phyloP scores from a whole-genome alignment of 805 yeast genomes.

The Candida mattraensis region DNA sequence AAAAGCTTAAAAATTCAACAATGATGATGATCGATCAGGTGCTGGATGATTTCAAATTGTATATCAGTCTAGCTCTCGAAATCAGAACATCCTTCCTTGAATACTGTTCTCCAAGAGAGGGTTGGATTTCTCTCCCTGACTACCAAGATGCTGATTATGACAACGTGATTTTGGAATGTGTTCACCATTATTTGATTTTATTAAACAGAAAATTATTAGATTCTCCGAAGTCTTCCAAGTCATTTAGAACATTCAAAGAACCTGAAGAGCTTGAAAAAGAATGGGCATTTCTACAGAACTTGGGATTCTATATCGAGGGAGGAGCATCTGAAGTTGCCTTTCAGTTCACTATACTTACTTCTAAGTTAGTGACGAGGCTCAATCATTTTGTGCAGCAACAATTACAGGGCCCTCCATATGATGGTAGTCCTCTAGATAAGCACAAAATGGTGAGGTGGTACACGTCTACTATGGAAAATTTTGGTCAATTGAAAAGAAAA shows the following conservation, averaged over 20 bases:
- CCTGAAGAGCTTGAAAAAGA: constrained; percentile 85
- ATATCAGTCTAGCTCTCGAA: constrained; percentile 71
- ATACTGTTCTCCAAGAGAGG: constrained; percentile 56
- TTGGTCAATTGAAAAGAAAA: constrained; percentile 77
- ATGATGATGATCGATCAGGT: constrained; percentile 96
- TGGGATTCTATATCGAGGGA: constrained; percentile 77
- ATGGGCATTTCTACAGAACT: constrained; percentile 73
- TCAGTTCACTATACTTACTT: constrained; percentile 64
- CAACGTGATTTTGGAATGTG: constrained; percentile 67
- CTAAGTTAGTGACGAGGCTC: constrained; percentile 67
- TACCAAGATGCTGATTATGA: constrained; percentile 64
- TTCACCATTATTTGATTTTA: constrained; percentile 66
- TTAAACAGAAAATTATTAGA: constrained; percentile 77
- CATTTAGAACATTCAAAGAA: constrained; percentile 83
- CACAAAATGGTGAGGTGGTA: constrained; percentile 63
- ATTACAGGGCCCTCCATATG: constrained; percentile 57
- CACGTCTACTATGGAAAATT: constrained; percentile 62
- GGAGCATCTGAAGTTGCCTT: constrained; percentile 82
- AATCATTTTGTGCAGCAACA: constrained; percentile 72
- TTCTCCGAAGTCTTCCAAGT: constrained; percentile 58
- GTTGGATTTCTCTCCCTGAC: constrained; percentile 67
- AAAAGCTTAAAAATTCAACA: constrained; percentile 78
- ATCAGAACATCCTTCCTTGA: constrained; percentile 66
- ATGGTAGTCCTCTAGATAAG: constrained; percentile 32
- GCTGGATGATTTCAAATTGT: constrained; percentile 78